Base-by-base conservation (phyloP, 2,329 filamentous ascomycete genomes). In the Penicillium sp. region DNA sequence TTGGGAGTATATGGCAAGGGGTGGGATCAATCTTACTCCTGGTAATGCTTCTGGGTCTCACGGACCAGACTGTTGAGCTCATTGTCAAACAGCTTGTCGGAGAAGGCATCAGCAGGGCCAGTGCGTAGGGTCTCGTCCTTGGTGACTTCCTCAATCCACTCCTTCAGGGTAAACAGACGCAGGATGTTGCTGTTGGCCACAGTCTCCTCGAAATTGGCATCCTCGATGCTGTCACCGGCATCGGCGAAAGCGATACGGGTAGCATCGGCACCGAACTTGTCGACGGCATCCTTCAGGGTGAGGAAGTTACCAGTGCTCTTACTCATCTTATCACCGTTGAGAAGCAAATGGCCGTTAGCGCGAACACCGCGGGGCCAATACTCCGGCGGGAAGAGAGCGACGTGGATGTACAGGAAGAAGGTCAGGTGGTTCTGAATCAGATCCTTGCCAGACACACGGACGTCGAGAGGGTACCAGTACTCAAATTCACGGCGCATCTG, bases 281-380 rank as follows among this genome's bases (percentile, higher is more conserved):
- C 78, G 10, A 91, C 84, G 19, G 90, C 79, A 48, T 96, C 87
- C 38, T 83, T 79, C 36, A 97, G 75, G 8, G 93, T 97, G 65
- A 98, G 77, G 75, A 98, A 98, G 72, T 97, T 98, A 48, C 93
- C 93, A 0, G 90, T 96, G 38, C 85, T 91, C 75, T 98, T 98
- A 65, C 83, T 86, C 93, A 98, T 98, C 79, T 98, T 98, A 64
- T 95, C 87, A 34, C 91, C 91, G 64, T 98, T 98, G 50, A 98
- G 76, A 67, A 94, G 81, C 58, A 97, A 72, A 70, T 97, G 91
- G 1, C 93, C 93, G 62, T 98, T 98, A 48, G 86, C 83, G 51
- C 93, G 85, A 52, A 97, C 78, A 48, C 83, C 83, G 36, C 78
- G 79, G 8, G 93, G 93, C 89, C 91, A 96, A 74, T 89, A 94